phyloP scores from a whole-genome alignment of 108 stramenopile species.

The Nitzschia sp. region DNA sequence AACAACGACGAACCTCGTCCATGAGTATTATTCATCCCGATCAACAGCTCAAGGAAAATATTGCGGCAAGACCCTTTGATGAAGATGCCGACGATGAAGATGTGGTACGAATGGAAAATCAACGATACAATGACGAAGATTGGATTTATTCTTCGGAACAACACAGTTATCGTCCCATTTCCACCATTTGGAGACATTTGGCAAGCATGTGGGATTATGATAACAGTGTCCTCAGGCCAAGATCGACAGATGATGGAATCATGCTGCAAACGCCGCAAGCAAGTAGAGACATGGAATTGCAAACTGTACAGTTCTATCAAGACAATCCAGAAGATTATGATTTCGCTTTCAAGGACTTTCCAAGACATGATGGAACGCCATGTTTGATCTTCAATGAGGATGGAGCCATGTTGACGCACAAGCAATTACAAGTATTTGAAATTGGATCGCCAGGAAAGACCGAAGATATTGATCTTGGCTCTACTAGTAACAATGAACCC shows the following conservation, averaged over 20 bases:
- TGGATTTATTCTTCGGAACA: not conserved
- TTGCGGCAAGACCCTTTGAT: not conserved
- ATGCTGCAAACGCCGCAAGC: conserved; percentile 4
- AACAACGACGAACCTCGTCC: not conserved
- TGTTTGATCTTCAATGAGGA: conserved; percentile 57
- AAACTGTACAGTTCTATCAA: not conserved
- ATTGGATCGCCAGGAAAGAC: not conserved
- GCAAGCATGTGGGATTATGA: conserved; percentile 18
- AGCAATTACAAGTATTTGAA: not conserved
- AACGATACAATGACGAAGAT: too few species aligned
- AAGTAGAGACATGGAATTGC: conserved; percentile 2
- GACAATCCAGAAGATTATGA: conserved; percentile 39
- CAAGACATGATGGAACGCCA: conserved; percentile 66
- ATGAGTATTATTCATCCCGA: not conserved
- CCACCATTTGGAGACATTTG: conserved; percentile 26
- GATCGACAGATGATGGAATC: not conserved
- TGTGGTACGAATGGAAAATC: not conserved
- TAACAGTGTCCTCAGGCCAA: not conserved
- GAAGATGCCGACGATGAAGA: not conserved
- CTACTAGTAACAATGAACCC: not conserved
- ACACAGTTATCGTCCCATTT: conserved; percentile 18
- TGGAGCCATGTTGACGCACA: not conserved
- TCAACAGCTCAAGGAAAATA: not conserved
- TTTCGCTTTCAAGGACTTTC: conserved; percentile 66
- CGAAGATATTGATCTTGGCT: not conserved